Percentiles rank a stretch among this genome's conserved stretches.
phyloP scores from a whole-genome alignment of 768 basidiomycete species.

The Rhodosporidiobolus sp. region DNA sequence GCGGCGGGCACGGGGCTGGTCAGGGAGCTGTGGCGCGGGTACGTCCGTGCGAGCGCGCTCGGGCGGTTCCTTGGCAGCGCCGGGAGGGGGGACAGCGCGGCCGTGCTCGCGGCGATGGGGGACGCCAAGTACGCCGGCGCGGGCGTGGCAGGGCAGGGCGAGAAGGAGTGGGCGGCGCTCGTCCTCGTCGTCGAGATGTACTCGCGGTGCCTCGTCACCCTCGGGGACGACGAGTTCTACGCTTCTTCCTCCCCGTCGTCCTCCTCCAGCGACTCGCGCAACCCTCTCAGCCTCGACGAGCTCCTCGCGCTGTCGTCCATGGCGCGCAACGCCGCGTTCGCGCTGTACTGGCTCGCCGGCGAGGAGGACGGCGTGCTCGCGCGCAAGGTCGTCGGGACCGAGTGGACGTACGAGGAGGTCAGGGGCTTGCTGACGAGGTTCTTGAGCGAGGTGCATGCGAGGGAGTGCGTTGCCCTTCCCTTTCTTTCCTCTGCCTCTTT shows the following conservation, averaged over 20 bases:
- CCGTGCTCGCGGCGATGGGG: conserved; percentile 37
- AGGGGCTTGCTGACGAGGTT: conserved; percentile 73
- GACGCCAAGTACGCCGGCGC: conserved; percentile 52
- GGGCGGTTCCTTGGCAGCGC: conserved; percentile 55
- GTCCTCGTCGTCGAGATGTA: conserved; percentile 79
- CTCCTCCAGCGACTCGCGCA: conserved; percentile 52
- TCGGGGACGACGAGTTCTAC: conserved; percentile 98
- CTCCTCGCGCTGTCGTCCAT: conserved; percentile 70
- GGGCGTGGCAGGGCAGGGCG: conserved; percentile 6
- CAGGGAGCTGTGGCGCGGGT: conserved; percentile 68
- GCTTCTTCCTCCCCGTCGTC: conserved; percentile 14
- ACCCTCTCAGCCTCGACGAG: conserved; percentile 79
- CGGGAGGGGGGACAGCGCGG: conserved; percentile 15
- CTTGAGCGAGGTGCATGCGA: conserved; percentile 73
- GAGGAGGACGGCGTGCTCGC: conserved; percentile 54
- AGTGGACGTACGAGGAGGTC: conserved; percentile 64
- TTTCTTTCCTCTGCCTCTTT: background rate
- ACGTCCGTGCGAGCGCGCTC: conserved; percentile 60
- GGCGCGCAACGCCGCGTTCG: conserved; percentile 77
- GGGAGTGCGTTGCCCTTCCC: conserved; percentile 64
- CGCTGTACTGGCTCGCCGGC: conserved; percentile 67
- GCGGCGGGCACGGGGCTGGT: conserved; percentile 63
- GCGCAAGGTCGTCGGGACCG: conserved; percentile 51
- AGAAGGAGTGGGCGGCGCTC: conserved; percentile 62
- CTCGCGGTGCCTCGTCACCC: conserved; percentile 75